Evolutionary conservation across 2,329 filamentous ascomycete species (phyloP), one percentile per base, ranked within the genome.

Genomic region (Macrophomina phaseolina): DNA sequence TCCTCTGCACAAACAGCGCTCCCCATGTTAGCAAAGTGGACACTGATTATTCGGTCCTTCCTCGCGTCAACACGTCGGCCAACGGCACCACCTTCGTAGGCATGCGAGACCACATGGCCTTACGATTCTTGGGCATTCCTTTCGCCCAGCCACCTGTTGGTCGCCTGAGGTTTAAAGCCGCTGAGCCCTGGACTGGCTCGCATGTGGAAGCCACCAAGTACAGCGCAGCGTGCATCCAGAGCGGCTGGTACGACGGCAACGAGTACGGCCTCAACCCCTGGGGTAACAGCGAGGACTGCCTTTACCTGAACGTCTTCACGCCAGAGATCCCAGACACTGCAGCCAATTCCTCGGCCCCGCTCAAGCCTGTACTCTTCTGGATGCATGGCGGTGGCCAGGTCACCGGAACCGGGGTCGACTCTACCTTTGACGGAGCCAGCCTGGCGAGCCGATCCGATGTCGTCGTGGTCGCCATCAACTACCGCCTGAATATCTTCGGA

Each of bases 401-500:
- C 32, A 28, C 66, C 5, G 66, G 66, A 12, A 79, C 66, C 0
- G 53, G 36, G 11, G 34, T 42, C 12, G 67, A 68, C 30, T 34
- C 65, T 8, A 70, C 70, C 74, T 40, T 77, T 67, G 49, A 67
- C 75, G 8, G 76, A 75, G 62, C 77, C 73, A 7, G 77, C 73
- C n/a, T 71, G 71, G 0, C 78, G 8, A 49, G 45, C 45, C 58
- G 58, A 30, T 49, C 58, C 9, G 89, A 90, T 0, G 88, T 94
- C 69, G 79, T 96, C 52, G 91, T 89, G 63, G 91, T 94, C 0
- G 86, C 89, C 0, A 87, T 94, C 73, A 94, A 93, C 79, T 94
- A 96, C 78, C 89, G 91, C 1, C 81, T 92, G 0, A 90, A 86
- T 7, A 90, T 88, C 0, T 94, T 93, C 69, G 91, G 91, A 0